Conservation (phyloP, 2,329 filamentous ascomycete species). For the Pseudogymnoascus sp. region DNA sequence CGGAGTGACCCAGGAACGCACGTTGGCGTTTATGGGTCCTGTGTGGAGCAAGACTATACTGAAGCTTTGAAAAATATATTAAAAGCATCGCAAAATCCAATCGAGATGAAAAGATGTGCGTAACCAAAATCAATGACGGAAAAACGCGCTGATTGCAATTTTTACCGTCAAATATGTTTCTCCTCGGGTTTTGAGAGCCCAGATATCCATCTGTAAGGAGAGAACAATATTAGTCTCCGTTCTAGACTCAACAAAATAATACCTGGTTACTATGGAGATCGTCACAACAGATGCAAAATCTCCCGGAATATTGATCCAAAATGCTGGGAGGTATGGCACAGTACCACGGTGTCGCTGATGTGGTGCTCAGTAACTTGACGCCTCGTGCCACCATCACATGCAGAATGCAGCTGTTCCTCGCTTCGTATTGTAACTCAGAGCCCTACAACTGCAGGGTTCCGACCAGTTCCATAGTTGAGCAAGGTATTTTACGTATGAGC, state of each 20-base stretch:
- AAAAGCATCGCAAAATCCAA: neutral
- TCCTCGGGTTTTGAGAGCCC: neutral
- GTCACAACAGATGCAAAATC: neutral
- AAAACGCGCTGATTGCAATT: neutral
- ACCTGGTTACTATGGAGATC: neutral
- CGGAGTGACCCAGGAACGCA: neutral
- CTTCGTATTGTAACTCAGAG: neutral
- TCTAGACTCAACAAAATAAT: neutral
- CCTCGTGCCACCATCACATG: constrained; percentile 5
- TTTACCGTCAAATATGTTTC: neutral
- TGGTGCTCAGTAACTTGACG: neutral
- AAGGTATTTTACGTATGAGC: neutral
- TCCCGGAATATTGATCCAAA: neutral
- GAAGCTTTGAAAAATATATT: neutral
- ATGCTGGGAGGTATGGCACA: neutral
- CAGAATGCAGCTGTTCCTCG: neutral
- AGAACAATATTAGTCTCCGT: neutral
- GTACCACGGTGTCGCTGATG: neutral
- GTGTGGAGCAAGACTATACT: neutral
- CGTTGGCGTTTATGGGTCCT: neutral
- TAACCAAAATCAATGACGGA: neutral
- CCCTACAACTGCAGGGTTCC: neutral
- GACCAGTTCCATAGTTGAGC: neutral
- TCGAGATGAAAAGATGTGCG: neutral
- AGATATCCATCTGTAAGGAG: neutral